Conservation (phyloP, 352 stramenopile genomes). For the Phytopythium helicoides region DNA sequence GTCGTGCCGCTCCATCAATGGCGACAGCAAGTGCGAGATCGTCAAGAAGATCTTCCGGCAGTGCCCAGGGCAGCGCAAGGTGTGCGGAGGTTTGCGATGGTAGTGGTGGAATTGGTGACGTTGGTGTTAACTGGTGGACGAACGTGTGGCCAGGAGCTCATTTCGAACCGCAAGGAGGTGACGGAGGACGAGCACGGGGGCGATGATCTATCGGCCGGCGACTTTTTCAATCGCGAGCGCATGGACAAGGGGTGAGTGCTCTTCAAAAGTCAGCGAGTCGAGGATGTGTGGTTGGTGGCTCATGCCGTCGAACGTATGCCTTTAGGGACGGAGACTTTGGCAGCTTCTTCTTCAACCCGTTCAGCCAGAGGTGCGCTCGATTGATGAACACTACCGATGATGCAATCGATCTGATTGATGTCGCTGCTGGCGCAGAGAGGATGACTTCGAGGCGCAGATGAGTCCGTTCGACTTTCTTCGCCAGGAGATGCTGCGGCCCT, state of each 20-base stretch:
- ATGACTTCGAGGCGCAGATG: slow-evolving; percentile 75
- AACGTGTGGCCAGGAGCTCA: slow-evolving; percentile 71
- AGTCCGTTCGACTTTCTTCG: slow-evolving; percentile 80
- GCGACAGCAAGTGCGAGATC: slow-evolving; percentile 84
- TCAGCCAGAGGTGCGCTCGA: slow-evolving; percentile 42
- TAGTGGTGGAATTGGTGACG: not conserved
- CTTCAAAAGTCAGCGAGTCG: no score
- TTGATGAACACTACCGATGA: no score
- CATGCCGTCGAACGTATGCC: not conserved
- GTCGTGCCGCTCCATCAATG: slow-evolving; percentile 75
- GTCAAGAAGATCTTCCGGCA: slow-evolving; percentile 86
- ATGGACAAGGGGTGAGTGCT: slow-evolving; percentile 54
- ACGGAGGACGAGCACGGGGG: slow-evolving; percentile 68
- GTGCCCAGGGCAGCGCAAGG: slow-evolving; percentile 64
- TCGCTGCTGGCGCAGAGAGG: slow-evolving; percentile 30
- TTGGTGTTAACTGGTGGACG: no score
- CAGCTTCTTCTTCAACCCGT: slow-evolving; percentile 48
- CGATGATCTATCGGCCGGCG: slow-evolving; percentile 33
- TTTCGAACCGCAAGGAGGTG: slow-evolving; percentile 76
- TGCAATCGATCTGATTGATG: slow-evolving; percentile 1
- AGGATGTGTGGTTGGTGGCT: not conserved
- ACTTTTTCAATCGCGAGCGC: slow-evolving; percentile 72
- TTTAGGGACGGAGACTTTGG: slow-evolving; percentile 29
- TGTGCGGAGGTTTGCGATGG: slow-evolving; percentile 1
- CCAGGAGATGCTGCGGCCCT: slow-evolving; percentile 79